These are phyloP conservation scores for Stylosanthes scabra DNA, from an alignment of 331 rosid species.

Conservation along the genomic window DNA sequence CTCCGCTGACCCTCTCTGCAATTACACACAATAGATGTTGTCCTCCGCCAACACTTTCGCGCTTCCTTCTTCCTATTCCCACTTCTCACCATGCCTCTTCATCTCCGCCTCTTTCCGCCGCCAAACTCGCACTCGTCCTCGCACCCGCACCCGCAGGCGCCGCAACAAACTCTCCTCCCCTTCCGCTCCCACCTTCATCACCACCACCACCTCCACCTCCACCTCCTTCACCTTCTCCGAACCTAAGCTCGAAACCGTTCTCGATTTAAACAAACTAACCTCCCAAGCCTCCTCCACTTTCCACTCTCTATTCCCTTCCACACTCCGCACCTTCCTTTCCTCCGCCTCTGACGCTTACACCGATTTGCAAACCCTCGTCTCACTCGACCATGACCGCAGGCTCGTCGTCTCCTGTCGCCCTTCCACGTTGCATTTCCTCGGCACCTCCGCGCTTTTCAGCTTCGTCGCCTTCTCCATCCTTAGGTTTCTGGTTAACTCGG, in stretches of 20 bases:
- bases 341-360: constrained; percentile 59
- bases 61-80: not conserved
- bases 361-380: constrained; percentile 70
- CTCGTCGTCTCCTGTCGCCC: constrained; percentile 71
- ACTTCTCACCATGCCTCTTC: constrained; percentile 3
- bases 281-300: constrained; percentile 40
- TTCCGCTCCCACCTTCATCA: constrained; percentile 25
- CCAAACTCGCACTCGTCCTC: constrained; percentile 18
- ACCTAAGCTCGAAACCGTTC: constrained; percentile 58
- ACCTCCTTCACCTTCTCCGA: constrained; percentile 44
- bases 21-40: not conserved
- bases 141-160: constrained; percentile 40
- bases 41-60: constrained; percentile 29
- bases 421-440: constrained; percentile 70
- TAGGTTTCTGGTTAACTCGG: constrained; percentile 42
- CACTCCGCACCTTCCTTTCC: constrained; percentile 47
- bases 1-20: too few species aligned
- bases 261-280: constrained; percentile 58
- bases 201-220: constrained; percentile 34
- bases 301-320: constrained; percentile 38
- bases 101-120: not conserved
- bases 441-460: constrained; percentile 46
- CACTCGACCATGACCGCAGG: constrained; percentile 54
- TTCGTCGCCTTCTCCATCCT: constrained; percentile 46
- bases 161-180: constrained; percentile 41